Evolutionary conservation across 257 asterid genomes (phyloP).

Genomic region (Phtheirospermum japonicum): DNA sequence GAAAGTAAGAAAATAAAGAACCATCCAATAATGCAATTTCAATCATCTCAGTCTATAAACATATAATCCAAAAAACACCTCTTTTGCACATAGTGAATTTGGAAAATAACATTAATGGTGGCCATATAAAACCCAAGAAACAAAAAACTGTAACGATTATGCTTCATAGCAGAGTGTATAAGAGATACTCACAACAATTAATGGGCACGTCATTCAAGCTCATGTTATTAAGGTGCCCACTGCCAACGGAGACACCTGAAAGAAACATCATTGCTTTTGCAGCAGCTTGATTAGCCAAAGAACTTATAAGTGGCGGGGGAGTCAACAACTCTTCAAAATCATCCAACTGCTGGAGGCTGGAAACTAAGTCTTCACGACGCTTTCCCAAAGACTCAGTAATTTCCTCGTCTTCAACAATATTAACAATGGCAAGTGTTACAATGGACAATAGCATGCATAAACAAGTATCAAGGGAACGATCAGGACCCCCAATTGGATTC

Average conservation of each 20-base stretch:
- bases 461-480: too few species aligned
- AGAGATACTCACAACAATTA: constrained; percentile 68
- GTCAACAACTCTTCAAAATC: too few species aligned
- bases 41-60: constrained; percentile 2
- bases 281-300: too few species aligned
- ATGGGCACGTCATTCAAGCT: too few species aligned
- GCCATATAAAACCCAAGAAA: constrained; percentile 22
- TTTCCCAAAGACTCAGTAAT: constrained; percentile 43
- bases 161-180: constrained; percentile 16
- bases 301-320: too few species aligned
- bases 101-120: neutral
- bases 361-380: too few species aligned
- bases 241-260: constrained; percentile 73
- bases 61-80: constrained; percentile 18
- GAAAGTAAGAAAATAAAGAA: too few species aligned
- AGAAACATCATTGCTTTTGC: constrained; percentile 87
- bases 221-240: too few species aligned
- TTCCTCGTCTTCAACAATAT: constrained; percentile 86
- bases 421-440: constrained; percentile 69
- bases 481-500: neutral
- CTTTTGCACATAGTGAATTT: constrained; percentile 6
- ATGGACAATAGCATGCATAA: constrained; percentile 84
- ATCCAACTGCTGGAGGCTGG: too few species aligned
- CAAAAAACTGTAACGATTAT: neutral
- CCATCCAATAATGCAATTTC: constrained; percentile 11